phyloP scores from a whole-genome alignment of 371 early-diverging fungal genomes.

The Zopfochytrium polystomum region DNA sequence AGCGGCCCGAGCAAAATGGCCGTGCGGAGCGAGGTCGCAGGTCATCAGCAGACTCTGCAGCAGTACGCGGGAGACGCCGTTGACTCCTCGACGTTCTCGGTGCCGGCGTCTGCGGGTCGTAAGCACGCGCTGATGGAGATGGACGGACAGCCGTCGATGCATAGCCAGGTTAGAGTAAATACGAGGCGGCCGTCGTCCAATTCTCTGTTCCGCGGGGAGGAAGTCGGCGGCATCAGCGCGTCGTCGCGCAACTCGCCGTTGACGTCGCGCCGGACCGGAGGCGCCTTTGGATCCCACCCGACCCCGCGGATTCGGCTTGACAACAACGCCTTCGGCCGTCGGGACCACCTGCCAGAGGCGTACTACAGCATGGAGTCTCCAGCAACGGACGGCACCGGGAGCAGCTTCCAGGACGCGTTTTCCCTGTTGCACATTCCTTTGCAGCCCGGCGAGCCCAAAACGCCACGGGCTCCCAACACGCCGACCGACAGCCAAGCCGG shows the following conservation, averaged over 20 bases:
- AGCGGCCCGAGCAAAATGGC: constrained; percentile 28
- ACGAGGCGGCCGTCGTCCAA: neutral
- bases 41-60: neutral
- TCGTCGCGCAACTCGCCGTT: neutral
- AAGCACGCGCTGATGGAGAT: neutral
- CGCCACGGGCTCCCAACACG: neutral
- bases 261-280: neutral
- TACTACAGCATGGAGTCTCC: neutral
- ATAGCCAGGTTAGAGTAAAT: neutral
- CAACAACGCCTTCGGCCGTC: neutral
- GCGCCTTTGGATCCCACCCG: neutral
- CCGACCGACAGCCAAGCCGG: neutral
- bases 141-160: neutral
- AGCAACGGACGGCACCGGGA: neutral
- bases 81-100: neutral
- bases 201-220: neutral
- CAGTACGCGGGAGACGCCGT: neutral
- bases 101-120: neutral
- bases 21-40: constrained; percentile 9
- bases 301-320: neutral
- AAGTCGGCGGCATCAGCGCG: neutral
- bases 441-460: neutral
- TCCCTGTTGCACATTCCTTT: neutral
- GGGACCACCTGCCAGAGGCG: neutral
- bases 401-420: neutral